phyloP scores from a whole-genome alignment of 176 grass and related monocot species.

The Melocanna baccifera region DNA sequence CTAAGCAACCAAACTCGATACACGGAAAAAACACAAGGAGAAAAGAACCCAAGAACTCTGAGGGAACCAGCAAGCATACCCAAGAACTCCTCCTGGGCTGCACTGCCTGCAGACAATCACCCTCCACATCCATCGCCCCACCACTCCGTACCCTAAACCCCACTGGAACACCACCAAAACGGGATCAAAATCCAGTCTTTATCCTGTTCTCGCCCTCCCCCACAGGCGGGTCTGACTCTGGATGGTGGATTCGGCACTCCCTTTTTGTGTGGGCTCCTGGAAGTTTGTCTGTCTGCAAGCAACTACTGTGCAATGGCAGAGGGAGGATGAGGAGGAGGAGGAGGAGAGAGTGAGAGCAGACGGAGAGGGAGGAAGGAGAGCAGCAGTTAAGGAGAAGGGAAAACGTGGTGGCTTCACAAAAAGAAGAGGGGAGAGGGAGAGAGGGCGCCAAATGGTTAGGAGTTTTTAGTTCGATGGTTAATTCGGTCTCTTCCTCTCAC shows the following conservation, averaged over 20 bases:
- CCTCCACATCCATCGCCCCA: slow-evolving; percentile 36
- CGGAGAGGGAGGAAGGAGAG: slow-evolving; percentile 15
- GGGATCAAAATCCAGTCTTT: not conserved
- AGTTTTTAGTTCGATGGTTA: not conserved
- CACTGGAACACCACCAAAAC: not conserved
- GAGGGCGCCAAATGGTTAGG: slow-evolving; percentile 38
- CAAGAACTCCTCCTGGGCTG: slow-evolving; percentile 27
- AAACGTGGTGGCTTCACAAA: slow-evolving; percentile 58
- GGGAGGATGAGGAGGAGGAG: not conserved
- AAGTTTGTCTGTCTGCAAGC: not conserved
- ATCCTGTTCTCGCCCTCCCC: not conserved
- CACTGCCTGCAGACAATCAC: not conserved
- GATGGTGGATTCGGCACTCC: not conserved
- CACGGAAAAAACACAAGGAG: not conserved
- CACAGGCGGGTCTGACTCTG: not conserved
- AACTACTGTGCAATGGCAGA: slow-evolving; percentile 10
- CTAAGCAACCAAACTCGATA: not conserved
- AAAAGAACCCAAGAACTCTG: not conserved
- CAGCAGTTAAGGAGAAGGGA: slow-evolving; percentile 49
- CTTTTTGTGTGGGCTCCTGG: not conserved
- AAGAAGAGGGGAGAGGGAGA: slow-evolving; percentile 26
- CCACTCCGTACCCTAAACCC: not conserved
- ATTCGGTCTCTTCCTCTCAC: not conserved
- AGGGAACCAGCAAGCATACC: slow-evolving; percentile 20
- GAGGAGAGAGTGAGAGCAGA: not conserved